phyloP scores from a whole-genome alignment of 169 alveolate genomes.

The Plasmodium vinckei region DNA sequence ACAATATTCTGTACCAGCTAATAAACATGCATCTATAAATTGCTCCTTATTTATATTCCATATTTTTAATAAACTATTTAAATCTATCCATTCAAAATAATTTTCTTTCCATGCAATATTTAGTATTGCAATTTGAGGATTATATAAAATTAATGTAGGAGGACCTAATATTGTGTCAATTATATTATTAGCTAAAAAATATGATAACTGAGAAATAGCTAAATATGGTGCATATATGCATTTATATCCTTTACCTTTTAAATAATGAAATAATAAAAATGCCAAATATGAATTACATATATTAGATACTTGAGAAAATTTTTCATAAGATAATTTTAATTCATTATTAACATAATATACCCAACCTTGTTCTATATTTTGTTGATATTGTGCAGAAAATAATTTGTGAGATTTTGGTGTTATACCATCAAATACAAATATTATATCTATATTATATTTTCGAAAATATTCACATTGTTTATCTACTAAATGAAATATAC shows the following conservation, averaged over 20 bases:
- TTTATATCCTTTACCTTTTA: conserved; percentile 78
- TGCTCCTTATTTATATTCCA: conserved; percentile 80
- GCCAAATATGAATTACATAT: conserved; percentile 76
- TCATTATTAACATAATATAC: conserved; percentile 46
- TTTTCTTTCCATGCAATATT: conserved; percentile 54
- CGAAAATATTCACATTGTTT: conserved; percentile 65
- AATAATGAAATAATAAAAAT: conserved; percentile 77
- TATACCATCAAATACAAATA: conserved; percentile 74
- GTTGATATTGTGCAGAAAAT: conserved; percentile 44
- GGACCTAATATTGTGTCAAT: conserved; percentile 82
- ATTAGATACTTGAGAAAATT: conserved; percentile 21
- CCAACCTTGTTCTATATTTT: conserved; percentile 66
- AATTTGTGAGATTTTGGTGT: conserved; percentile 61
- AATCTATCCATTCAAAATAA: conserved; percentile 77
- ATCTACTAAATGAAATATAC: conserved; percentile 62
- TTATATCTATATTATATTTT: conserved; percentile 28
- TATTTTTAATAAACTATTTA: conserved; percentile 69
- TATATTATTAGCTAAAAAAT: conserved; percentile 76
- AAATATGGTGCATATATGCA: conserved; percentile 84
- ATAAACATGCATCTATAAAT: conserved; percentile 80
- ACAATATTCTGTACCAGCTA: conserved; percentile 87
- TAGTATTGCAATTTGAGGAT: conserved; percentile 75
- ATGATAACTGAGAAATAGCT: conserved; percentile 82
- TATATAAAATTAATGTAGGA: conserved; percentile 80
- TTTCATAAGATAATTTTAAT: conserved; percentile 22